A percentile compares a stretch with the other conserved stretches of the same genome.
phyloP scores from a whole-genome alignment of 2,329 filamentous ascomycete genomes.

The Zasmidium angulare region DNA sequence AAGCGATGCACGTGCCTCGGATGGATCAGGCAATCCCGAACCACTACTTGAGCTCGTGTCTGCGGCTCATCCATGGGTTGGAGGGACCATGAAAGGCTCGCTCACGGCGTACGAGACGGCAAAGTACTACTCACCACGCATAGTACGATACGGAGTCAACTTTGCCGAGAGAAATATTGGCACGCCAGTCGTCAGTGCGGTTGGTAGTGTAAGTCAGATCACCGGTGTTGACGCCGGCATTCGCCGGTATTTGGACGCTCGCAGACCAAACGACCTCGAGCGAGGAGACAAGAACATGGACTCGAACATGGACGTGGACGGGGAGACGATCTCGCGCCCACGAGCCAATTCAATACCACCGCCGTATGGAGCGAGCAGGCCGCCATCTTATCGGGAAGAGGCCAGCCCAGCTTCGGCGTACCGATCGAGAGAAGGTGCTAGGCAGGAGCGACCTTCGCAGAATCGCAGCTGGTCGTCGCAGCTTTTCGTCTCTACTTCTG shows the following conservation, averaged over 20 bases:
- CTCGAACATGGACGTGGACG: slow-evolving; percentile 52
- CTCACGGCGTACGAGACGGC: slow-evolving; percentile 81
- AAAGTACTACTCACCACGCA: slow-evolving; percentile 86
- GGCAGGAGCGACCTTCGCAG: slow-evolving; percentile 35
- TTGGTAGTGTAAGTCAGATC: slow-evolving; percentile 76
- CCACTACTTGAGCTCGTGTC: slow-evolving; percentile 84
- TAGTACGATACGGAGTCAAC: slow-evolving; percentile 83
- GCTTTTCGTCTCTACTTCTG: slow-evolving; percentile 80
- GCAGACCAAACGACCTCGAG: slow-evolving; percentile 54
- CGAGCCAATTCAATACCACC: slow-evolving; percentile 57
- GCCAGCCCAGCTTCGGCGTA: slow-evolving; percentile 31
- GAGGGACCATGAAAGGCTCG: slow-evolving; percentile 72
- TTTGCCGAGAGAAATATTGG: slow-evolving; percentile 85
- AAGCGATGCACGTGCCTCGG: slow-evolving; percentile 31
- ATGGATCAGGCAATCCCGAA: slow-evolving; percentile 58
- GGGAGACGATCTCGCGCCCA: slow-evolving; percentile 20
- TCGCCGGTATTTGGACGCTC: slow-evolving; percentile 71
- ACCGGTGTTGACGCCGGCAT: slow-evolving; percentile 87
- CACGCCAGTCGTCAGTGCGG: slow-evolving; percentile 78
- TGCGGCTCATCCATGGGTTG: slow-evolving; percentile 82
- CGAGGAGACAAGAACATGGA: slow-evolving; percentile 34
- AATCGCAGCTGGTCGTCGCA: slow-evolving; percentile 66
- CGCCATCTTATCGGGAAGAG: slow-evolving; percentile 37
- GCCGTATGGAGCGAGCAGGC: slow-evolving; percentile 74
- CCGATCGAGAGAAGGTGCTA: slow-evolving; percentile 20